Evolutionary conservation across 495 filamentous ascomycete genomes (phyloP), one percentile per base, ranked within the genome.

Genomic region (Immersiella caudata): DNA sequence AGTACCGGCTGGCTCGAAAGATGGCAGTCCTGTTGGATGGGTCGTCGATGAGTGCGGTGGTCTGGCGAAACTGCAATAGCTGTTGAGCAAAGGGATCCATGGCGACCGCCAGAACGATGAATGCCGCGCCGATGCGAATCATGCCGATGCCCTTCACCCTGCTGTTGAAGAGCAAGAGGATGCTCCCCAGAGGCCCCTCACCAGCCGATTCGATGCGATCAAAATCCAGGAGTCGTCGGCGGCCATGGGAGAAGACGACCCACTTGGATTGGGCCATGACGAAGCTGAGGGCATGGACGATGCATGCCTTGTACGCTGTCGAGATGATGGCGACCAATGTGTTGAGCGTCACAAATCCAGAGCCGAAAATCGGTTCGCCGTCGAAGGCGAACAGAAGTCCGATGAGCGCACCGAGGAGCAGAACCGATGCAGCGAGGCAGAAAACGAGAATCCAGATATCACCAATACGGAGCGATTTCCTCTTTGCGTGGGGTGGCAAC

Each of bases 61-160:
- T 26, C 21, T 52, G 36, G 6, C 25, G 40, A 33, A 25, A 64
- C 20, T 51, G 22, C 20, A 64, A n/a, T 1, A 64, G 49, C 46
- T 64, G 61, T n/a, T 64, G 61, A 14, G 61, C 21, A 54, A 64
- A 52, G 3, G 61, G 61, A 22, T 64, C 46, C 3, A 26, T 64
- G 49, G 61, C 61, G 20, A 64, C 25, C 9, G 40, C 49, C 21
- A 64, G 20, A 16, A 64, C 21, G 12, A 46, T 52, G 18, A 64
- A 20, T 6, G 54, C 6, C 8, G 49, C 61, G 14, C 61, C 61
- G 21, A 52, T 27, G n/a, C 61, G 61, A 12, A 64, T 46, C 22
- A 51, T 27, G 49, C 61, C 11, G 16, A 64, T 46, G 36, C 24
- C 8, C 61, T 64, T 64, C 35, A 64, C 61, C 1, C 54, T 64